phyloP scores from a whole-genome alignment of 73 alveolate genomes.

The Paramecium caudatum region DNA sequence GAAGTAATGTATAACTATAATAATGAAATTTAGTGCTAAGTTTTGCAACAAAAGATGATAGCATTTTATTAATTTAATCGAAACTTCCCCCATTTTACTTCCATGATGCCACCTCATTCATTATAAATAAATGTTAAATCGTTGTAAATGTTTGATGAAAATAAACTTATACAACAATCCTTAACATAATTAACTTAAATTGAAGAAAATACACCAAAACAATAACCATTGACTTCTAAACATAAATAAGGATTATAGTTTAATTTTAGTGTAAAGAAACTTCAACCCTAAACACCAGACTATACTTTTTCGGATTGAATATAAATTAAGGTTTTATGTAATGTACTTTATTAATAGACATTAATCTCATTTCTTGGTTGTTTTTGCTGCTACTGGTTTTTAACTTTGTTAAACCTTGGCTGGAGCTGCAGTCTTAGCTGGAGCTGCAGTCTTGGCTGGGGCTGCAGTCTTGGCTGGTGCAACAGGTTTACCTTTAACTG shows the following conservation, averaged over 20 bases:
- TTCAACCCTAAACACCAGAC: background rate
- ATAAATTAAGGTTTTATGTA: slow-evolving; percentile 2
- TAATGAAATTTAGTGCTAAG: slow-evolving; percentile 41
- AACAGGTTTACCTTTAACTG: slow-evolving; percentile 4
- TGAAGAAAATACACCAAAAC: too few relatives aligned
- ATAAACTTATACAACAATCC: too few relatives aligned
- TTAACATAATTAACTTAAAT: too few relatives aligned
- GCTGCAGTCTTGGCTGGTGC: background rate
- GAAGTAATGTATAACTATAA: slow-evolving; percentile 28
- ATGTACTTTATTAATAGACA: slow-evolving; percentile 37
- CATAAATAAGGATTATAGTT: background rate
- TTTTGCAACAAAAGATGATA: background rate
- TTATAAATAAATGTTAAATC: background rate
- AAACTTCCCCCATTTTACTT: background rate
- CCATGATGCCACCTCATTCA: slow-evolving; percentile 58
- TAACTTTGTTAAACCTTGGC: slow-evolving; percentile 1
- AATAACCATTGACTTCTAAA: background rate
- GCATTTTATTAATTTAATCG: slow-evolving; percentile 22
- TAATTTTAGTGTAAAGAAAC: background rate
- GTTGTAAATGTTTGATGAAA: background rate
- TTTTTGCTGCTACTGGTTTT: slow-evolving; percentile 11
- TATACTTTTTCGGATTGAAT: background rate
- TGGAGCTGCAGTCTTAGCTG: slow-evolving; percentile 41
- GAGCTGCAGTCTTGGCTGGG: slow-evolving; percentile 3
- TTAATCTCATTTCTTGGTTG: slow-evolving; percentile 42